Base-by-base conservation (phyloP, 257 asterid genomes). In the Datura wrightii region DNA sequence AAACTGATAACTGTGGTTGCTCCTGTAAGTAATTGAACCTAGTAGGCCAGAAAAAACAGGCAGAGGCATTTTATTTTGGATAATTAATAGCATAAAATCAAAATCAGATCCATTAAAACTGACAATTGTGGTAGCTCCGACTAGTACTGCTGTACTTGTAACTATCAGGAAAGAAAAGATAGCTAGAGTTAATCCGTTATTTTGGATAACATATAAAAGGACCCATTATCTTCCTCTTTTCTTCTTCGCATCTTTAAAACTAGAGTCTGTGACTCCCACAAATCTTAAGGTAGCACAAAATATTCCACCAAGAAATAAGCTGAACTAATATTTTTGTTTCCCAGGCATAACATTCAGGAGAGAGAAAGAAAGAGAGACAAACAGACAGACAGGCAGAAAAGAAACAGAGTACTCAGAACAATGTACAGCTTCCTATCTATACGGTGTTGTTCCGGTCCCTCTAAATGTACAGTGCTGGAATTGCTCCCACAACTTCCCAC, bases 11-110 rank as follows among this genome's bases (percentile, higher is more conserved):
- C 14, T 78, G 82, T 34, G 60, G 81, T 46, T 48, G 19, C 60
- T 50, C 81, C 7, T 14, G 62, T 41, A 24, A 52, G 65, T 34
- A 78, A 52, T 52, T 52, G 46, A 14, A 52, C 65, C 82, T 15
- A 52, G 65, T 78, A 78, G 63, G 34, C 59, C 63, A 52, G 82
- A 78, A 14, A 44, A 74, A 52, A 78, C 60, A 31, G 82, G 31
- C 48, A 3, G 31, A 50, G 14, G 48, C 41, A 78, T 31, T 78
- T 34, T 78, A 52, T 52, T 53, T 78, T 52, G 48, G 44, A 78
- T 53, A 52, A 15, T 4, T 31, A 54, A 6, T 52, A 31, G 48
- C 60, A 52, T 48, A 34, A 14, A 74, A 74, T 24, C 19, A 52
- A 48, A 74, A 48, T 44, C 42, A 74, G 6, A 46, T 72, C 14